Base-by-base conservation (phyloP, 768 basidiomycete species). In the Naganishia vishniacii region DNA sequence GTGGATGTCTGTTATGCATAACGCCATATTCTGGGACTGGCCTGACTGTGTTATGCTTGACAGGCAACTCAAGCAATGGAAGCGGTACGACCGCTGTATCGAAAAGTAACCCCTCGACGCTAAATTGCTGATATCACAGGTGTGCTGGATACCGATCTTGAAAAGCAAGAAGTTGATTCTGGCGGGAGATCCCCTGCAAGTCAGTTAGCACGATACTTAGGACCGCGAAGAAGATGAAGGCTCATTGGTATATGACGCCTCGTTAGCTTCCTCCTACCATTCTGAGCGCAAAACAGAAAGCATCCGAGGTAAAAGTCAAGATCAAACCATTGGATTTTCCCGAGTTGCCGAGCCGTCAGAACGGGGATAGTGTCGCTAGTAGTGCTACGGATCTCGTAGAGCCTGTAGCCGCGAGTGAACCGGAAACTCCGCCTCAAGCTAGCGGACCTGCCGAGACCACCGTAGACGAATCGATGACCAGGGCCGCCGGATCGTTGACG, bases 121-220 rank as follows among this genome's bases (percentile, higher is more conserved):
- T 37, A 37, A 37, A 15, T 7, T 37, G 34, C 34, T 37, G 34
- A 37, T 15, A 7, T 37, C 15, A 28, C 60, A 88, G 87, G 87
- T 87, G 4, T 97, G 92, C 78, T 97, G 94, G 92, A 84, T 98
- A 32, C 93, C 95, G 0, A 88, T 97, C 61, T 84, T 93, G 77
- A 94, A 93, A 75, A 88, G 85, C 0, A 87, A 86, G 79, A 94
- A 91, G 75, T 79, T 92, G 51, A 87, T 92, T 15, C 80, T 95
- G 26, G 93, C 93, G 1, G 94, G 94, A 0, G 94, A 97, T 77
- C 93, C 92, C 1, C 87, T 91, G 82, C 94, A 77, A 53, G 74
- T 73, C 45, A 40, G 69, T 62, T 49, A 11, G n/a, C 3, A 28
- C 9, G 11, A 31, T 23, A 16, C 12, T n/a, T 56, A 11, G 15